Evolutionary conservation across 2,329 filamentous ascomycete genomes (phyloP).

Genomic region (Acephala macrosclerotiorum): DNA sequence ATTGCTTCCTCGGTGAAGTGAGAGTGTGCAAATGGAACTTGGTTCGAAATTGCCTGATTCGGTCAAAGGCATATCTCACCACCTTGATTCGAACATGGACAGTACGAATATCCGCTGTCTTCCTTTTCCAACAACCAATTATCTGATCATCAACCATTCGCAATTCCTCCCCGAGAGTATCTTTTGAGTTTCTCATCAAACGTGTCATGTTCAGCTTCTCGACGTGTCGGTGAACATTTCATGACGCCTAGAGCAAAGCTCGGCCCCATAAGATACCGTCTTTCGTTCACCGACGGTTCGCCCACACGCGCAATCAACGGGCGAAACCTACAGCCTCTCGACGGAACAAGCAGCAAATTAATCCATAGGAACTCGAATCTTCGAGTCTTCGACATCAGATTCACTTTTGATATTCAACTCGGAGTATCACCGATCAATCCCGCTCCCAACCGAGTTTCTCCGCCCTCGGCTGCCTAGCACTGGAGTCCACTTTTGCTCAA

Average conservation of each 20-base stretch:
- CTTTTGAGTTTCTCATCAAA: neutral
- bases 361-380: neutral
- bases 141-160: neutral
- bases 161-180: neutral
- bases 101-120: neutral
- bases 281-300: neutral
- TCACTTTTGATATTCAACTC: neutral
- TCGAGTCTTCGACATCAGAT: neutral
- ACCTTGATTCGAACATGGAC: too few species aligned
- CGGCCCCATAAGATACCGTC: neutral
- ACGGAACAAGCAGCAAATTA: neutral
- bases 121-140: neutral
- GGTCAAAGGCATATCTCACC: neutral
- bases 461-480: neutral
- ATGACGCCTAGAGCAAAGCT: neutral
- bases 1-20: neutral
- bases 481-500: neutral
- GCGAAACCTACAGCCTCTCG: constrained; percentile 1
- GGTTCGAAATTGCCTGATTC: constrained; percentile 1
- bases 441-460: neutral
- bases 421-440: neutral
- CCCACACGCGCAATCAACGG: neutral
- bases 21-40: neutral
- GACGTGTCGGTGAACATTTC: constrained; percentile 9
- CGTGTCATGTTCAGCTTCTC: neutral